These are phyloP conservation scores for Corylus heterophylla DNA, from an alignment of 306 rosid species.

Conservation along the genomic window DNA sequence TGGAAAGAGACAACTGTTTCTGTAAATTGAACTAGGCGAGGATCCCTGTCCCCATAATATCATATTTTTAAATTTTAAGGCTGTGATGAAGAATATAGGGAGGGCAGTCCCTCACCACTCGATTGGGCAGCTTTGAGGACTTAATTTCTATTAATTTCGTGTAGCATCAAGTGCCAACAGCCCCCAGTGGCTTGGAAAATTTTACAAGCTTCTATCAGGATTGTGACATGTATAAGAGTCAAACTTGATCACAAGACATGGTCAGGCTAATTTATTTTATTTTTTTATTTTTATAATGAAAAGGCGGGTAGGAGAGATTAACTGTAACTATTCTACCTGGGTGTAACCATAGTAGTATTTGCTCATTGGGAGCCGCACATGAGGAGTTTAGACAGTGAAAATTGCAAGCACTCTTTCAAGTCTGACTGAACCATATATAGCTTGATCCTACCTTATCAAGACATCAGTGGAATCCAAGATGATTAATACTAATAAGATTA, in stretches of 20 bases:
- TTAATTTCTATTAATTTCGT: slow-evolving; percentile 5
- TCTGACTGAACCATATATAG: no score
- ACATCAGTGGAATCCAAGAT: fast-evolving
- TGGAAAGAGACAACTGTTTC: neutral
- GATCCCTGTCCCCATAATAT: no score
- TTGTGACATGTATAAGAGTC: slow-evolving; percentile 19
- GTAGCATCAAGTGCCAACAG: neutral
- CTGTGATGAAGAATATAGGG: neutral
- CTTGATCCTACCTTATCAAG: no score
- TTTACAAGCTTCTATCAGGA: slow-evolving; percentile 31
- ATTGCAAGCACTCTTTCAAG: no score
- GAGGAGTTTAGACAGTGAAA: no score
- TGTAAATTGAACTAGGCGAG: neutral
- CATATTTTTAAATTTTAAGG: neutral
- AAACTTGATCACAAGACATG: slow-evolving; percentile 20
- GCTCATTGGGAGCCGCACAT: no score
- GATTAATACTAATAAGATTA: no score
- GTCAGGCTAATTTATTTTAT: neutral
- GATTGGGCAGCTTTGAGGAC: neutral
- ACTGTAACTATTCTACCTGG: no score
- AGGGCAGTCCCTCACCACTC: neutral
- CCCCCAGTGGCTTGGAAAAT: slow-evolving; percentile 27
- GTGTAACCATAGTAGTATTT: no score
- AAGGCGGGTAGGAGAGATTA: no score
- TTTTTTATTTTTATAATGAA: no score